Evolutionary conservation across 148 eudicot species (phyloP).

Genomic region (Fagopyrum esculentum): DNA sequence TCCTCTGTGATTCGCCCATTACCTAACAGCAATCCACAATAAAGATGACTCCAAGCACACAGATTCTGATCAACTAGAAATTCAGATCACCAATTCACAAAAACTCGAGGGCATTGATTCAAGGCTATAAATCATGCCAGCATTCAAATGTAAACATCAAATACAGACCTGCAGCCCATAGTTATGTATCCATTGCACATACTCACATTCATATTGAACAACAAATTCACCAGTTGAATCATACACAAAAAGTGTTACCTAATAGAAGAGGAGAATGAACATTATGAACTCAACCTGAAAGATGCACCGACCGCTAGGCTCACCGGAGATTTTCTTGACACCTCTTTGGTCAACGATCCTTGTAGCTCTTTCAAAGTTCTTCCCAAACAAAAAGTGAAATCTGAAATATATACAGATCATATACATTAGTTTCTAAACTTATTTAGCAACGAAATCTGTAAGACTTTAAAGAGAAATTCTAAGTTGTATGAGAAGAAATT

Average conservation of each 20-base stretch:
- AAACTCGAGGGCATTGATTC: not conserved
- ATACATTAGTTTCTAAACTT: not conserved
- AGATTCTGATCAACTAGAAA: not conserved
- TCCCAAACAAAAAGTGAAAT: slow-evolving; percentile 74
- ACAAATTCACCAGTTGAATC: not conserved
- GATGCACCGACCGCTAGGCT: slow-evolving; percentile 67
- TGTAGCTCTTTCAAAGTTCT: slow-evolving; percentile 80
- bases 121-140: not conserved
- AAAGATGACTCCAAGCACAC: not conserved
- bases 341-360: slow-evolving; percentile 82
- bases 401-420: slow-evolving; percentile 21
- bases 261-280: not conserved
- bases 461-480: not conserved
- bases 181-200: not conserved
- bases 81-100: not conserved
- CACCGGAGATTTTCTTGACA: slow-evolving; percentile 62
- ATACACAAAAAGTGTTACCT: no score
- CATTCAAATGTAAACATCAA: no score
- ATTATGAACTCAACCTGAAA: slow-evolving; percentile 48
- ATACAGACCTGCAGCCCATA: no score
- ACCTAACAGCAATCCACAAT: slow-evolving; percentile 31
- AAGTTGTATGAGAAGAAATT: not conserved
- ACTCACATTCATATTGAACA: not conserved
- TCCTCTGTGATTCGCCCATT: slow-evolving; percentile 75
- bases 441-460: not conserved